Conservation (phyloP, 2,329 filamentous ascomycete species). For the Colletotrichum tropicicola region DNA sequence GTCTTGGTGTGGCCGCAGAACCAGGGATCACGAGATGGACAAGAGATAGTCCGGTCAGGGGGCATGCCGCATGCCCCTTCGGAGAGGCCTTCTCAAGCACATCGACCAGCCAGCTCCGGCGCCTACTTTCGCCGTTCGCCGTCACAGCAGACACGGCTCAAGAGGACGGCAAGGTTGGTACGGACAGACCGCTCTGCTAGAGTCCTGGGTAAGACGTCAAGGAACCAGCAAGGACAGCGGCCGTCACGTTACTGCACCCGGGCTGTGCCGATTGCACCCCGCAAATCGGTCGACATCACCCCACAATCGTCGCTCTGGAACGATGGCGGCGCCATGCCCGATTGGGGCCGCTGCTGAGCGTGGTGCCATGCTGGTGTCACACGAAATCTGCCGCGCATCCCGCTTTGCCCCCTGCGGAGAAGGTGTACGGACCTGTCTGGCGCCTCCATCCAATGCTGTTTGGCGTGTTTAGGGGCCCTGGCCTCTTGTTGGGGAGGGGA, state of each 20-base stretch:
- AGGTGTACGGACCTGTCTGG: not conserved
- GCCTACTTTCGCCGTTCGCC: not conserved
- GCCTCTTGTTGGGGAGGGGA: not conserved
- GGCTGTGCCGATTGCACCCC: conserved; percentile 29
- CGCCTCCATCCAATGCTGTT: too few relatives aligned
- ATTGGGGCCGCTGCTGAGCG: conserved; percentile 20
- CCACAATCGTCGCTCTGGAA: conserved; percentile 29
- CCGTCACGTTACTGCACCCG: conserved; percentile 25
- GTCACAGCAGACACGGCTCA: too few relatives aligned
- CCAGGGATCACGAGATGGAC: conserved; percentile 12
- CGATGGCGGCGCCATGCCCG: conserved; percentile 26
- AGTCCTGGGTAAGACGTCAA: too few relatives aligned
- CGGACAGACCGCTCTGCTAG: not conserved
- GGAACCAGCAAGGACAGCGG: not conserved
- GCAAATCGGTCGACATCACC: conserved; percentile 30
- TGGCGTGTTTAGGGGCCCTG: too few relatives aligned
- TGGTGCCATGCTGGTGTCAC: conserved; percentile 28
- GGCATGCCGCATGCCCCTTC: not conserved
- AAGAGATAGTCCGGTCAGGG: conserved; percentile 10
- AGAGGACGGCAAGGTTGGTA: not conserved
- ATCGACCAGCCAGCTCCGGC: not conserved
- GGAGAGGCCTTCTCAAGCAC: not conserved
- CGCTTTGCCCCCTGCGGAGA: conserved; percentile 25
- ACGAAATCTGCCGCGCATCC: conserved; percentile 25
- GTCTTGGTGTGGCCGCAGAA: not conserved